These are phyloP conservation scores for Cladosporium sp. DNA, from an alignment of 2,329 filamentous ascomycete species.

Conservation along the genomic window DNA sequence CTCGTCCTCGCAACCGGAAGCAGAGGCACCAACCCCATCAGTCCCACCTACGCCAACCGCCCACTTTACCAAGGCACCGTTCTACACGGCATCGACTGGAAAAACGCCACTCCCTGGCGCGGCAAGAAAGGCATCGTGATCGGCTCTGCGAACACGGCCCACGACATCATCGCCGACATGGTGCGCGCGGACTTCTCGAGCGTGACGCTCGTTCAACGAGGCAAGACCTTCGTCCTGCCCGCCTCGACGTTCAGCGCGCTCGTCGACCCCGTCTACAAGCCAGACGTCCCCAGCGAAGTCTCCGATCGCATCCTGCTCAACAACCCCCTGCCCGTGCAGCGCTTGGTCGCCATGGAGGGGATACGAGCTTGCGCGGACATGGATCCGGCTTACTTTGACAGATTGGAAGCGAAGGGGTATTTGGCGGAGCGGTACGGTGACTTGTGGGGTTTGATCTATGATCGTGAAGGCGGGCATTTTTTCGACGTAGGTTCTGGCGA, in stretches of 20 bases:
- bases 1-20: conserved; percentile 32
- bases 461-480: conserved; percentile 44
- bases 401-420: conserved; percentile 39
- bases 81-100: conserved; percentile 32
- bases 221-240: conserved; percentile 29
- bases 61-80: conserved; percentile 33
- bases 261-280: conserved; percentile 19
- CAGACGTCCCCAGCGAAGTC: conserved; percentile 10
- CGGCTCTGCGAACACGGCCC: conserved; percentile 45
- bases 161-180: conserved; percentile 46
- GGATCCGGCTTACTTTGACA: conserved; percentile 36
- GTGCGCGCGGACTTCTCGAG: conserved; percentile 36
- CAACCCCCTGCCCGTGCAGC: conserved; percentile 25
- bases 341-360: conserved; percentile 28
- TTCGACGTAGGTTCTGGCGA: conserved; percentile 42
- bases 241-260: conserved; percentile 14
- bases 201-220: conserved; percentile 42
- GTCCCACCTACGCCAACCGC: conserved; percentile 13
- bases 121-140: conserved; percentile 43
- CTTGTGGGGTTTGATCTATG: conserved; percentile 35
- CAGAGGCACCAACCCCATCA: conserved; percentile 22
- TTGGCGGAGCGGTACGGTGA: conserved; percentile 34
- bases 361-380: conserved; percentile 27
- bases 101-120: conserved; percentile 29
- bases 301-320: conserved; percentile 20